Base-by-base conservation (phyloP, 176 grass and related monocot genomes). In the Oryza australiensis region DNA sequence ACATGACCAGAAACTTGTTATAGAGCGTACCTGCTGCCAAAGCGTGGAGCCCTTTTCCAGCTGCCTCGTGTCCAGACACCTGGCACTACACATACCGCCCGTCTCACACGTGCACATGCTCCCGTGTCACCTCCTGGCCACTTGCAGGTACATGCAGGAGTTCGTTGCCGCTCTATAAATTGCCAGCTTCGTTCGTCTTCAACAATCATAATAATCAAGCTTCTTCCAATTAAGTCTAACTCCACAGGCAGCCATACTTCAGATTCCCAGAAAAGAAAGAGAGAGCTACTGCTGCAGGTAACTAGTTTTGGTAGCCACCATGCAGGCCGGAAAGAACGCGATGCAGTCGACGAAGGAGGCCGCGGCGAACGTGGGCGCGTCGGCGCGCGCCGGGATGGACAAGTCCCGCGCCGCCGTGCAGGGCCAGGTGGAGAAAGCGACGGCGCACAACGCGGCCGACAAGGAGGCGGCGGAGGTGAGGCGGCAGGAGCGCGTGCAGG, bases 291-390 rank as follows among this genome's bases (percentile, higher is more conserved):
- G 32, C 18, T 4, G 49, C 10, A 63, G 2, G 8, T 30, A 33
- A 23, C 22, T 12, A 18, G 55, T 8, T 13, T n/a, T 12, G 48
- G 5, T 32, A n/a, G 45, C n/a, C 16, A 22, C 1, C 34, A 88
- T 90, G 88, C 80, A 90, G 74, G 80, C 68, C 59, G 84, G 84
- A 41, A 80, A 70, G 84, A 89, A 6, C 24, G 80, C 75, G 24
- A 49, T 87, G 88, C 80, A 83, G 49, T 51, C 80, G 20, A 78
- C 80, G 16, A 90, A 90, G 83, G 83, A 90, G 79, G 66, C 88
- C 0, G 83, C 74, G 33, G 88, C 88, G 2, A 90, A 90, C 79
- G 27, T 86, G 0, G 83, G 88, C 26, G 83, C 88, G 1, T 82
- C 88, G 35, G 83, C 83, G 9, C 60, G 13, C 64, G 81, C 89